A percentile compares a stretch with the other conserved stretches of the same genome.
phyloP scores from a whole-genome alignment of 2,329 filamentous ascomycete species.

The Penicillium psychrosexuale region DNA sequence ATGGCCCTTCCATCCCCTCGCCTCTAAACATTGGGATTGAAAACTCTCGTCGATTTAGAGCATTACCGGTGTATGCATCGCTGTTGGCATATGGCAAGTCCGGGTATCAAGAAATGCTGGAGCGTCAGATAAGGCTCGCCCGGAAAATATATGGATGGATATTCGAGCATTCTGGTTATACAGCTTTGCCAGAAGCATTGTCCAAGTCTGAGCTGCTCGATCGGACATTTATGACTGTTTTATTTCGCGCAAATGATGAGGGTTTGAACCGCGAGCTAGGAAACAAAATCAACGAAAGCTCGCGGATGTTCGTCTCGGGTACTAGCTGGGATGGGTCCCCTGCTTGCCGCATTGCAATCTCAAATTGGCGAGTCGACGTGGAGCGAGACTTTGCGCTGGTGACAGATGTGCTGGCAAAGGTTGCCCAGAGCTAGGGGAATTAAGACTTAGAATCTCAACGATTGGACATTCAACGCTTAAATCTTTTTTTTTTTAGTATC shows the following conservation, averaged over 20 bases:
- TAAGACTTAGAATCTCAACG: not conserved
- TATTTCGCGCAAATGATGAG: conserved; percentile 71
- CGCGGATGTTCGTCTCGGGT: conserved; percentile 77
- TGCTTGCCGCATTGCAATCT: conserved; percentile 79
- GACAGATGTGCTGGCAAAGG: conserved; percentile 56
- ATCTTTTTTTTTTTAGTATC: not conserved
- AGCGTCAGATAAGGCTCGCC: conserved; percentile 68
- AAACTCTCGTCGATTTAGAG: conserved; percentile 86
- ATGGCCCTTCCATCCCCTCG: conserved; percentile 59
- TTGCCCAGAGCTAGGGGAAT: conserved; percentile 32
- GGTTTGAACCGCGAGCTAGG: conserved; percentile 65
- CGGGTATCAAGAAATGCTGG: conserved; percentile 68
- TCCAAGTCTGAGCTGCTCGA: conserved; percentile 46
- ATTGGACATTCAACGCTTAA: not conserved
- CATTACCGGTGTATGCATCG: conserved; percentile 82
- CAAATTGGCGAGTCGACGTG: conserved; percentile 76
- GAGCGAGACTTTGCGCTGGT: conserved; percentile 66
- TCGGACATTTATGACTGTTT: conserved; percentile 65
- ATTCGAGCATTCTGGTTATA: conserved; percentile 59
- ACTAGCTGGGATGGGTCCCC: conserved; percentile 71
- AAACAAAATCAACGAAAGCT: conserved; percentile 66
- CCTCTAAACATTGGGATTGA: conserved; percentile 85
- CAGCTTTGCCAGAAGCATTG: conserved; percentile 56
- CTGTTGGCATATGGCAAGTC: conserved; percentile 68
- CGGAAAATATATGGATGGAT: conserved; percentile 65